A percentile compares a stretch with the other conserved stretches of the same genome.
phyloP scores from a whole-genome alignment of 768 basidiomycete genomes.

The Amanita fuliginea region DNA sequence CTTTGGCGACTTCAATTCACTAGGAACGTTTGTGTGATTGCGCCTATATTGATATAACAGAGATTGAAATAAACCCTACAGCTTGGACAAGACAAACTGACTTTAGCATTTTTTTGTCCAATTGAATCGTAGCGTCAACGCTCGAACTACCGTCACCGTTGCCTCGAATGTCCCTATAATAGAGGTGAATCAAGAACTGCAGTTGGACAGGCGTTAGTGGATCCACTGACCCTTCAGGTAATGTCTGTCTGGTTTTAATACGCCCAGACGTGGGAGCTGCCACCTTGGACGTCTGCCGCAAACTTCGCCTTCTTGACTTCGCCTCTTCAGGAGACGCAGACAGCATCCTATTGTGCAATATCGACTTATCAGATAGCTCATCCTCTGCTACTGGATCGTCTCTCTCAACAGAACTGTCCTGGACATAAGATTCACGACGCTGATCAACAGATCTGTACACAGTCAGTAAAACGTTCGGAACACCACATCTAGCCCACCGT shows the following conservation, averaged over 20 bases:
- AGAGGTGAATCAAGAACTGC: not conserved
- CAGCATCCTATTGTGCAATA: not conserved
- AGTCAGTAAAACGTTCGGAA: not conserved
- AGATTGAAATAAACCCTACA: not conserved
- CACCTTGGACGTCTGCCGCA: not conserved
- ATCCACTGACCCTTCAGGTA: not conserved
- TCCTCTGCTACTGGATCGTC: not conserved
- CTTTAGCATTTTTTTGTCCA: constrained; percentile 1
- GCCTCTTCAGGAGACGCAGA: not conserved
- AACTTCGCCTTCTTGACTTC: not conserved
- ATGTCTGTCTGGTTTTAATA: not conserved
- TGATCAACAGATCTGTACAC: not conserved
- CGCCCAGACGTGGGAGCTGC: not conserved
- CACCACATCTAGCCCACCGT: not conserved
- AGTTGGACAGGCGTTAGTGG: not conserved
- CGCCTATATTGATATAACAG: not conserved
- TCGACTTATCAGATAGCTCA: not conserved
- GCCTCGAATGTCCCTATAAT: not conserved
- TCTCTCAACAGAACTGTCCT: not conserved
- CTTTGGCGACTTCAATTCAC: not conserved
- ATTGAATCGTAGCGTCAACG: not conserved
- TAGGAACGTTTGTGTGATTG: not conserved
- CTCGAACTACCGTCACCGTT: not conserved
- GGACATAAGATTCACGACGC: not conserved
- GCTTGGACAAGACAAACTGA: not conserved